These are phyloP conservation scores for Mycena metata DNA, from an alignment of 768 basidiomycete species.

Conservation along the genomic window DNA sequence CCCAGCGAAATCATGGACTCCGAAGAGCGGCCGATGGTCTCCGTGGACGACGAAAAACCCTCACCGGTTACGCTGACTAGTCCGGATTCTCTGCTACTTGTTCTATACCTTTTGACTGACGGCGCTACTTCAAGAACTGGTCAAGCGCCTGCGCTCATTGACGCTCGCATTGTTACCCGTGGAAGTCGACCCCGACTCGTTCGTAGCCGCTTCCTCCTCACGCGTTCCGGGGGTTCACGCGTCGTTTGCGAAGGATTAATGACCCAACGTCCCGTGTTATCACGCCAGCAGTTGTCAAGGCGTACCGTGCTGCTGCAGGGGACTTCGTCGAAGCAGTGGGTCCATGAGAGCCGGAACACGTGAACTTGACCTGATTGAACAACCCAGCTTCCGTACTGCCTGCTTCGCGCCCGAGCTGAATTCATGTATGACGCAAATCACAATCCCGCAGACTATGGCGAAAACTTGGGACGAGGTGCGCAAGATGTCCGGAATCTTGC, in stretches of 20 bases:
- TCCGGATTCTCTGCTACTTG: conserved; percentile 50
- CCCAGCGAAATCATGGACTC: too few species aligned
- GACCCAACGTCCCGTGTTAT: conserved; percentile 88
- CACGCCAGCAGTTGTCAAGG: conserved; percentile 81
- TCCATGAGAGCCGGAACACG: conserved; percentile 15
- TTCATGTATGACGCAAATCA: conserved; percentile 87
- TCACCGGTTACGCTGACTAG: conserved; percentile 83
- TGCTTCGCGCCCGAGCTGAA: conserved; percentile 81
- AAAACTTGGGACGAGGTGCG: conserved; percentile 85
- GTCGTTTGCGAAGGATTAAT: conserved; percentile 58
- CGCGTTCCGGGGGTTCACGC: neutral
- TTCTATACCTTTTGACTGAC: neutral
- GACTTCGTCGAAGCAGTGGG: conserved; percentile 89
- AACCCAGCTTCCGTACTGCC: conserved; percentile 81
- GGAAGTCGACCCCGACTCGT: conserved; percentile 71
- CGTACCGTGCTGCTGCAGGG: conserved; percentile 86
- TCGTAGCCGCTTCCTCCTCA: neutral
- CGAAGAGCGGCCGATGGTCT: conserved; percentile 63
- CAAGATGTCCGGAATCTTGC: conserved; percentile 1
- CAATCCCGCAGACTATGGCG: conserved; percentile 88
- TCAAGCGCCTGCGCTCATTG: conserved; percentile 83
- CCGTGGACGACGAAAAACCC: conserved; percentile 64
- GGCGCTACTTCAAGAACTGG: conserved; percentile 63
- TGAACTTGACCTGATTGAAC: neutral
- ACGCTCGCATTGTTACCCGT: conserved; percentile 83